Evolutionary conservation across 768 basidiomycete species (phyloP), one percentile per base, ranked within the genome.

Genomic region (Mycena crocata): DNA sequence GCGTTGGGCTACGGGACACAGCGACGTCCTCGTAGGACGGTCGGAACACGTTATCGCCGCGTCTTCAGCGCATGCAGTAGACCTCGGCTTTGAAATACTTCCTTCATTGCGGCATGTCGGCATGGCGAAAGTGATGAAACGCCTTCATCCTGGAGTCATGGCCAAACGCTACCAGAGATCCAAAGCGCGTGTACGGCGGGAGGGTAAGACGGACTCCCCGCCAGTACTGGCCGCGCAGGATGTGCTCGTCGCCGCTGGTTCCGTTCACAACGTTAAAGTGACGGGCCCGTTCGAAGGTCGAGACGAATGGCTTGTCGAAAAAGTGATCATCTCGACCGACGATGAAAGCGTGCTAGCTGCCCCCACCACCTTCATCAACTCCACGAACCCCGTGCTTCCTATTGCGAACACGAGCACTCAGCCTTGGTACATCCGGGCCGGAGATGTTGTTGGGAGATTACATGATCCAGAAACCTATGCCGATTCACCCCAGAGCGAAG

Each of bases 61-160:
- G 8, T 66, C 67, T 8, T 63, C 67, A 13, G 37, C 49, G 0
- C 52, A 57, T 21, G 17, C 60, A 14, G 56, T 57, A 37, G 34
- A 70, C 12, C 34, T 56, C 10, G 48, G 55, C 19, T 44, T 62
- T 34, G 24, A 67, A 32, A 49, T 67, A 39, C 17, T n/a, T n/a
- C n/a, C n/a, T n/a, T n/a, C n/a, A n/a, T n/a, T n/a, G n/a, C n/a
- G n/a, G n/a, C n/a, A n/a, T n/a, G n/a, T n/a, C n/a, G n/a, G 65
- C 32, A 24, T 26, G 34, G 40, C 45, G 14, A 51, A 30, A 30
- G 17, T 61, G 28, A 49, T 49, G 24, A 58, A 44, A 26, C 54
- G 19, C 32, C 50, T 52, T 3, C 28, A 28, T 6, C 46, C 46
- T 5, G 46, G 49, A 4, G 39, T 40, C 2, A 42, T 39, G 55